phyloP scores from a whole-genome alignment of 2,329 filamentous ascomycete species.

The Amesomyces nigricolor region DNA sequence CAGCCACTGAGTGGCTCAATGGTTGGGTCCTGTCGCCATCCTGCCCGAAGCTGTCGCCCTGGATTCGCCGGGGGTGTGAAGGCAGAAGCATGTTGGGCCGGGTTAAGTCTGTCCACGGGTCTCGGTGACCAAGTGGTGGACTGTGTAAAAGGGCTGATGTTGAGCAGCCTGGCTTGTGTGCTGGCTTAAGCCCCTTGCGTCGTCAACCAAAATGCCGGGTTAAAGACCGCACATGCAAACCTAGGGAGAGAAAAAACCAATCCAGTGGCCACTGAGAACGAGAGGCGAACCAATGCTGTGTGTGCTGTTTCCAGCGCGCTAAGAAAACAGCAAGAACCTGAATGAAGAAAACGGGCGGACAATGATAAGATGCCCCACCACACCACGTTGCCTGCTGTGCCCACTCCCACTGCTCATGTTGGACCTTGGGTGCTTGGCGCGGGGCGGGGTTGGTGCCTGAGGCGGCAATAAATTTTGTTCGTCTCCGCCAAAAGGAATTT shows the following conservation, averaged over 20 bases:
- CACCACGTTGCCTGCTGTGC: conserved; percentile 15
- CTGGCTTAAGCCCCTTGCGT: too few relatives aligned
- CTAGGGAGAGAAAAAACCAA: too few relatives aligned
- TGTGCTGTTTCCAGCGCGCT: too few relatives aligned
- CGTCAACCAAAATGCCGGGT: too few relatives aligned
- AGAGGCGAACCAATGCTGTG: too few relatives aligned
- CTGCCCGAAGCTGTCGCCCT: conserved; percentile 7
- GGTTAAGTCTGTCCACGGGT: not conserved
- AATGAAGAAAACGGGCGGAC: not conserved
- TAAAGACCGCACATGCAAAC: not conserved
- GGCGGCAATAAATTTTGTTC: conserved; percentile 22
- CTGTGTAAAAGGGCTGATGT: too few relatives aligned
- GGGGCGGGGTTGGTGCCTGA: conserved; percentile 22
- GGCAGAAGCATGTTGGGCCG: conserved; percentile 17
- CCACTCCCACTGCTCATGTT: not conserved
- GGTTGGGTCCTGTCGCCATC: conserved; percentile 9
- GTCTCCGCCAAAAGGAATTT: conserved; percentile 24
- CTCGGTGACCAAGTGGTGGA: too few relatives aligned
- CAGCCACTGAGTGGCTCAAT: conserved; percentile 15
- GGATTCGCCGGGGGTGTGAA: conserved; percentile 13
- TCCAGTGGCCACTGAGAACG: too few relatives aligned
- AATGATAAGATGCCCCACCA: not conserved
- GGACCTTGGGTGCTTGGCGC: not conserved
- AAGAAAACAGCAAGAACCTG: not conserved
- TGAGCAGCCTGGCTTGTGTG: too few relatives aligned